A percentile compares a stretch with the other conserved stretches of the same genome.
Conservation (phyloP, 2,329 filamentous ascomycete genomes). For the Penicillium sp. region DNA sequence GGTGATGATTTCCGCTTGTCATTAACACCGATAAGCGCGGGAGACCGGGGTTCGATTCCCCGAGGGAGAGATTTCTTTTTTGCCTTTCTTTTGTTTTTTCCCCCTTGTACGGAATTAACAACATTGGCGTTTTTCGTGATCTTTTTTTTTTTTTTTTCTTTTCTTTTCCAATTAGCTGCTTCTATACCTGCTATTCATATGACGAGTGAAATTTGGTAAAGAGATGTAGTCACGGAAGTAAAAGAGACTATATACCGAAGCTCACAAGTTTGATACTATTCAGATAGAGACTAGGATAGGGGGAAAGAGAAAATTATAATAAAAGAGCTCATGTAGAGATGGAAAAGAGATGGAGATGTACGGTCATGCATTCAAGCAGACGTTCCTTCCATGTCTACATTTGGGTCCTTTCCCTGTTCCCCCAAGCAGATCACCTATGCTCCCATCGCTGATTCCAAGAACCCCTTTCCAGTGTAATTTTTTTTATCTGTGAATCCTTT, state of each 20-base stretch:
- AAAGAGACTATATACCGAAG: background rate
- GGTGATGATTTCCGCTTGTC: constrained; percentile 33
- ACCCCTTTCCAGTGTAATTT: background rate
- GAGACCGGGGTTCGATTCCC: constrained; percentile 38
- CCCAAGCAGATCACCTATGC: too few species aligned
- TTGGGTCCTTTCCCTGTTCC: background rate
- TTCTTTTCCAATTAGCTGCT: too few species aligned
- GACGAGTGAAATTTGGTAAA: background rate
- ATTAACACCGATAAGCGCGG: constrained; percentile 29
- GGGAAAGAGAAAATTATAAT: too few species aligned
- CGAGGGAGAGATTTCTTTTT: constrained; percentile 28
- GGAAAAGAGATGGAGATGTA: background rate
- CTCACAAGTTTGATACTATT: background rate
- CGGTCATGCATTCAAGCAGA: background rate
- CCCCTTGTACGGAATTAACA: too few species aligned
- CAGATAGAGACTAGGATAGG: background rate
- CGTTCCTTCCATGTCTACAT: background rate
- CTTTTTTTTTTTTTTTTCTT: too few species aligned
- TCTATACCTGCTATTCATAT: background rate
- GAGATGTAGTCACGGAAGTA: background rate
- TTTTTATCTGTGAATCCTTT: background rate
- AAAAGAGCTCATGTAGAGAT: background rate
- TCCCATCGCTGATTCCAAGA: background rate
- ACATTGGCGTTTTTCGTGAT: too few species aligned
- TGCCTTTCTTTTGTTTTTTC: background rate